Conservation (phyloP, 805 yeast species). For the Yamadazyma sp. region DNA sequence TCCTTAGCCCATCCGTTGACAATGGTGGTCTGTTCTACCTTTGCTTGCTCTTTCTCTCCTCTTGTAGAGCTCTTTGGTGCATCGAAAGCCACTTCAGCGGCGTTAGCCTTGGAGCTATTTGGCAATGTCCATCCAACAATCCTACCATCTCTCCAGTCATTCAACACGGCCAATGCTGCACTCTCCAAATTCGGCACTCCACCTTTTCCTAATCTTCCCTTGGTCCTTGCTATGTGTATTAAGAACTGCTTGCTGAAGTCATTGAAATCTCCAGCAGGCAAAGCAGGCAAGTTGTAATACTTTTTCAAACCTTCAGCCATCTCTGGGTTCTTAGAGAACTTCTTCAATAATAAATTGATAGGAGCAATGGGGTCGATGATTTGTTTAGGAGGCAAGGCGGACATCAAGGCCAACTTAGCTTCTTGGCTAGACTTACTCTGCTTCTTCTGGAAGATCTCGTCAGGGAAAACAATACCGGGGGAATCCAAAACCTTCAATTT, state of each 20-base stretch:
- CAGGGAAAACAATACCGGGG: constrained; percentile 97
- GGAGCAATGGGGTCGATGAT: constrained; percentile 84
- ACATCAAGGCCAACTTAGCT: constrained; percentile 85
- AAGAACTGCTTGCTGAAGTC: constrained; percentile 83
- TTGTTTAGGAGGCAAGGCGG: constrained; percentile 86
- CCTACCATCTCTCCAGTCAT: constrained; percentile 97
- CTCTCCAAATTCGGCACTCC: constrained; percentile 88
- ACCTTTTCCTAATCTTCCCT: constrained; percentile 89
- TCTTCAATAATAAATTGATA: constrained; percentile 70
- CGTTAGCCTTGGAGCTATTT: constrained; percentile 46
- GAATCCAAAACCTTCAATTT: constrained; percentile 88
- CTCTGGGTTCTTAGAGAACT: constrained; percentile 68
- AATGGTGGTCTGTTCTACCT: constrained; percentile 68
- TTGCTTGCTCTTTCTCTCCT: constrained; percentile 46
- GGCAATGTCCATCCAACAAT: constrained; percentile 89
- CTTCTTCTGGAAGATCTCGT: constrained; percentile 43
- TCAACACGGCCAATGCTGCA: constrained; percentile 79
- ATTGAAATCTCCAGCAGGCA: constrained; percentile 68
- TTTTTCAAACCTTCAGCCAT: constrained; percentile 76
- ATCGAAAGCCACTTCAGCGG: constrained; percentile 25
- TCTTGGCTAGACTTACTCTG: constrained; percentile 62
- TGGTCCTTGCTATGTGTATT: constrained; percentile 88
- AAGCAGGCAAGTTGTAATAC: constrained; percentile 76
- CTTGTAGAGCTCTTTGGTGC: constrained; percentile 39
- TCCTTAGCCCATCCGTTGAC: constrained; percentile 93